Base-by-base conservation (phyloP, 805 yeast species). In the Candida germanica region DNA sequence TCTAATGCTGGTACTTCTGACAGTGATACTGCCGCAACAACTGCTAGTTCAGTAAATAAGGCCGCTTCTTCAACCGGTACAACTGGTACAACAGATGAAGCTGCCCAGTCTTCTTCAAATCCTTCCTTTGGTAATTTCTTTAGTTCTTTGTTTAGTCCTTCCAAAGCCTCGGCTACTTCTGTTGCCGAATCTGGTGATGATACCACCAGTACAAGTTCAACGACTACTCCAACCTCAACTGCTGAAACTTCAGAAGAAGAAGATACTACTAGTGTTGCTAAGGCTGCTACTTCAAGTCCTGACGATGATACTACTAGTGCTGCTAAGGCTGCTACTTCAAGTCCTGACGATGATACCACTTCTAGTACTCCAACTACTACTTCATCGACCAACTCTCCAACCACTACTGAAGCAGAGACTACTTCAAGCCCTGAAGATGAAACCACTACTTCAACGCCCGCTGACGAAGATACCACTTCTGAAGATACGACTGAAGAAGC, bases 51-150 rank as follows among this genome's bases (percentile, higher is more conserved):
- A n/a, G 25, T n/a, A 20, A 28, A 25, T 25, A 25, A 12, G 15
- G 28, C n/a, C n/a, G n/a, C 28, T 10, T 25, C 28, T 10, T 25
- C 28, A 25, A n/a, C 28, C 7, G 28, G 9, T 3, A 10, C 5
- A 5, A 16, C 32, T 29, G 12, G 11, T 28, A 6, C 23, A 3
- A 12, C 27, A 22, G 7, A 26, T n/a, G n/a, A n/a, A n/a, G 24
- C 8, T 11, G 11, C 24, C 24, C 24, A 21, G 10, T 21, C 38
- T 22, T 23, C 25, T 11, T 15, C 38, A 7, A 23, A 24, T 9
- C 32, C 40, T 26, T 16, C 35, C 14, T 18, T 26, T 14, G 27
- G 27, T 23, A 17, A 28, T 19, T 38, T 38, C 18, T 25, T 38
- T 17, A 26, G 28, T 22, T 26, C 32, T 18, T 31, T 34, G n/a